Percentiles rank a stretch among this genome's conserved stretches.
Evolutionary conservation across 805 yeast species (phyloP).

Genomic region (Ogataea paraovalis): DNA sequence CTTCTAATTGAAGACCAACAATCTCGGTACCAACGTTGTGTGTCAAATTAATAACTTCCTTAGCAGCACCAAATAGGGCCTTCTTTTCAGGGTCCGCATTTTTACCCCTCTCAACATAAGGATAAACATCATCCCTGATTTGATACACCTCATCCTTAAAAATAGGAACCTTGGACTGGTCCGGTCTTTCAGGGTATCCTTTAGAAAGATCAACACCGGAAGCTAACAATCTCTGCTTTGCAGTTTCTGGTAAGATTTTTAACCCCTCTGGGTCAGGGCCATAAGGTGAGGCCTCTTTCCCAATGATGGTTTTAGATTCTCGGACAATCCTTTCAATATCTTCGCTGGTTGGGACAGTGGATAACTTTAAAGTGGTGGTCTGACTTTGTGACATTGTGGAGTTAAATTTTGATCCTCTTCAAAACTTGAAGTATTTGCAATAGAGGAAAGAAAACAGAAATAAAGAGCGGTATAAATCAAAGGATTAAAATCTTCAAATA

Average conservation of each 20-base stretch:
- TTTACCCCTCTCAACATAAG: constrained; percentile 33
- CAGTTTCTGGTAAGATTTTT: constrained; percentile 27
- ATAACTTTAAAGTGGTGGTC: not conserved
- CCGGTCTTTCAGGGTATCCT: constrained; percentile 40
- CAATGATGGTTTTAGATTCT: constrained; percentile 9
- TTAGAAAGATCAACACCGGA: constrained; percentile 34
- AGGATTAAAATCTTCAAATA: too few relatives aligned
- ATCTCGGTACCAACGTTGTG: constrained; percentile 49
- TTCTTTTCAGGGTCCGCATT: constrained; percentile 40
- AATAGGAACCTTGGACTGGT: constrained; percentile 31
- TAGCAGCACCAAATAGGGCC: constrained; percentile 38
- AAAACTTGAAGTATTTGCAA: too few relatives aligned
- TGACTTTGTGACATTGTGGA: not conserved
- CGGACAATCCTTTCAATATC: constrained; percentile 22
- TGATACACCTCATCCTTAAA: constrained; percentile 38
- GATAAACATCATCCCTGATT: constrained; percentile 33
- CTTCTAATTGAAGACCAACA: constrained; percentile 41
- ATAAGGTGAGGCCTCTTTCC: constrained; percentile 4
- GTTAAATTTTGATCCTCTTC: too few relatives aligned
- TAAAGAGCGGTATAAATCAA: too few relatives aligned
- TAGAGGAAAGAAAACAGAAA: too few relatives aligned
- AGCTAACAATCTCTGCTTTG: constrained; percentile 31
- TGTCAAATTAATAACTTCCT: constrained; percentile 40
- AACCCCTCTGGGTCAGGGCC: constrained; percentile 23
- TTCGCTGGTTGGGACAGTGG: not conserved